These are phyloP conservation scores for Emergomyces pasteurianus DNA, from an alignment of 2,329 filamentous ascomycete species.

Conservation along the genomic window DNA sequence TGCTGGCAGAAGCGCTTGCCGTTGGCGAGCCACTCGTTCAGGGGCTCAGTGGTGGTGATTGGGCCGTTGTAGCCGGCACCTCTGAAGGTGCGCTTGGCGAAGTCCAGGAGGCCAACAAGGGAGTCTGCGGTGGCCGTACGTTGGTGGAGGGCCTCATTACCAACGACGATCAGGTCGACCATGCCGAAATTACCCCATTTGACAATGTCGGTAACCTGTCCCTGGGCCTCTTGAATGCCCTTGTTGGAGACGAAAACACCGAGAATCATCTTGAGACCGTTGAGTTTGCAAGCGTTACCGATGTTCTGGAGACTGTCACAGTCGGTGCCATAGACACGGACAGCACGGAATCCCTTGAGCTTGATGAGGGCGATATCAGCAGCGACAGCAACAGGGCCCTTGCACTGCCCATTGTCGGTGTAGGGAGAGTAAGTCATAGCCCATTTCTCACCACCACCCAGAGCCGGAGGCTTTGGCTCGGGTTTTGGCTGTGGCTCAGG, in stretches of 20 bases:
- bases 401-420: slow-evolving; percentile 48
- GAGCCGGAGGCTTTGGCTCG: slow-evolving; percentile 11
- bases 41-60: slow-evolving; percentile 76
- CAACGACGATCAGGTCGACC: slow-evolving; percentile 70
- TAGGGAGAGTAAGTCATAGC: slow-evolving; percentile 76
- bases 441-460: slow-evolving; percentile 40
- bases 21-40: slow-evolving; percentile 60
- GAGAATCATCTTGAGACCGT: slow-evolving; percentile 68
- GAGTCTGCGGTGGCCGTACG: slow-evolving; percentile 50
- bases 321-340: slow-evolving; percentile 88
- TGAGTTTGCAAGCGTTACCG: slow-evolving; percentile 52
- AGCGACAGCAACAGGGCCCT: slow-evolving; percentile 46
- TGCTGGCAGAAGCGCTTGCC: slow-evolving; percentile 53
- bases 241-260: slow-evolving; percentile 70
- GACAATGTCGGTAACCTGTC: slow-evolving; percentile 64
- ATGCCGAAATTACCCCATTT: slow-evolving; percentile 59
- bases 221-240: slow-evolving; percentile 49
- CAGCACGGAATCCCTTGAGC: slow-evolving; percentile 51
- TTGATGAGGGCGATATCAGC: slow-evolving; percentile 52
- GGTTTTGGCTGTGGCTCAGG: slow-evolving; percentile 9
- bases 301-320: slow-evolving; percentile 70
- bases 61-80: slow-evolving; percentile 57
- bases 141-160: slow-evolving; percentile 83
- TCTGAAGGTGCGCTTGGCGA: slow-evolving; percentile 52
- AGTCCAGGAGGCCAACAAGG: slow-evolving; percentile 59